Conservation (phyloP, 2,329 filamentous ascomycete species). For the Colletotrichum sp. region DNA sequence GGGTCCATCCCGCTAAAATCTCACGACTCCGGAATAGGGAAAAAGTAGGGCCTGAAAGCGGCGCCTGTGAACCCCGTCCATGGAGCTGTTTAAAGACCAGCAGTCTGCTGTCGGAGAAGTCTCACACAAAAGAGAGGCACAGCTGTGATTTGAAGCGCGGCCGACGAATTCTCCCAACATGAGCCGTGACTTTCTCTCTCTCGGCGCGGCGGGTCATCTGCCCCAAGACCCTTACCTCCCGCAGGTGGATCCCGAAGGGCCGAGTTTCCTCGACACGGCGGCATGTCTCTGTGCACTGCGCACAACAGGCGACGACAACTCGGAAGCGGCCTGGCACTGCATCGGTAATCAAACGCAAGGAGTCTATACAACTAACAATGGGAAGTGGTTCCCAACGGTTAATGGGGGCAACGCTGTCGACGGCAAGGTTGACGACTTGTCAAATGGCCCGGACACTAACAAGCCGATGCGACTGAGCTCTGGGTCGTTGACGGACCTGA, state of each 20-base stretch:
- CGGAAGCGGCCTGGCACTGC: constrained; percentile 44
- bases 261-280: constrained; percentile 42
- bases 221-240: constrained; percentile 45
- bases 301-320: constrained; percentile 14
- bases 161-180: background rate
- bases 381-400: constrained; percentile 46
- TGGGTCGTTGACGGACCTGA: constrained; percentile 27
- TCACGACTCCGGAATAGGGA: background rate
- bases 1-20: background rate
- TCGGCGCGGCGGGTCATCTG: constrained; percentile 8
- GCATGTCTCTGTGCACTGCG: constrained; percentile 44
- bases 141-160: background rate
- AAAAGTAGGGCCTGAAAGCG: background rate
- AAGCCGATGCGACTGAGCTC: constrained; percentile 31
- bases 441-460: constrained; percentile 37
- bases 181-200: background rate
- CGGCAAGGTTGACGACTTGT: constrained; percentile 37
- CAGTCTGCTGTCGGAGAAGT: background rate
- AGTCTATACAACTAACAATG: constrained; percentile 37
- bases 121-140: background rate
- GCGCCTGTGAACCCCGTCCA: background rate
- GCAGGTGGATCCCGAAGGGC: constrained; percentile 30
- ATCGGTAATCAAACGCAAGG: constrained; percentile 47
- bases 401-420: constrained; percentile 26
- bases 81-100: background rate